Evolutionary conservation across 2,329 filamentous ascomycete genomes (phyloP).

Genomic region (Sarocladiaceae sp.): DNA sequence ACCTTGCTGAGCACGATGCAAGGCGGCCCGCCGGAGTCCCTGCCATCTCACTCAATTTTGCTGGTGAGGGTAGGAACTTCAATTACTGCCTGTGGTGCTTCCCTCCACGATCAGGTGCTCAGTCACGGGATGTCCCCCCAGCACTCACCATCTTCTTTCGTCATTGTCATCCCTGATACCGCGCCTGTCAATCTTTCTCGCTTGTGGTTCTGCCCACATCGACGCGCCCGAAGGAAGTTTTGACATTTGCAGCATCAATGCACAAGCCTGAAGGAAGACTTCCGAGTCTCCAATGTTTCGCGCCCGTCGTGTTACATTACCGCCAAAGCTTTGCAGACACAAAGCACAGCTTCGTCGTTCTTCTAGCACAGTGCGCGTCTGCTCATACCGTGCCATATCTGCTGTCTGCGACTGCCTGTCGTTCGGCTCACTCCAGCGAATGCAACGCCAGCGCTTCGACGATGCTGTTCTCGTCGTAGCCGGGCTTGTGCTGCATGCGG

Average conservation of each 20-base stretch:
- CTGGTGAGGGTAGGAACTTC: too few species aligned
- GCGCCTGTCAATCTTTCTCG: not conserved
- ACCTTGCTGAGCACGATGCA: too few species aligned
- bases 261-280: too few species aligned
- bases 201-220: too few species aligned
- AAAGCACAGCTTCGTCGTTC: too few species aligned
- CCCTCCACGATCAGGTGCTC: not conserved
- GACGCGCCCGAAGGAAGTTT: too few species aligned
- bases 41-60: too few species aligned
- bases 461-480: not conserved
- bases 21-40: too few species aligned
- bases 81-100: too few species aligned
- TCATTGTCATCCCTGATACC: not conserved
- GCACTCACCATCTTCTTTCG: not conserved
- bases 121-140: not conserved
- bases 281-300: too few species aligned
- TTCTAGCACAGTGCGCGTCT: not conserved
- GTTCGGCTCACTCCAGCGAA: not conserved
- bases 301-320: too few species aligned
- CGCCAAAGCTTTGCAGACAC: too few species aligned
- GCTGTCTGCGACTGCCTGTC: not conserved
- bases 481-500: not conserved
- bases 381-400: not conserved
- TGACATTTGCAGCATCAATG: not conserved
- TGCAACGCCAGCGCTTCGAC: not conserved